A percentile compares a stretch with the other conserved stretches of the same genome.
Conservation (phyloP, 192 early-diverging fungal species). For the Diversispora epigaea region DNA sequence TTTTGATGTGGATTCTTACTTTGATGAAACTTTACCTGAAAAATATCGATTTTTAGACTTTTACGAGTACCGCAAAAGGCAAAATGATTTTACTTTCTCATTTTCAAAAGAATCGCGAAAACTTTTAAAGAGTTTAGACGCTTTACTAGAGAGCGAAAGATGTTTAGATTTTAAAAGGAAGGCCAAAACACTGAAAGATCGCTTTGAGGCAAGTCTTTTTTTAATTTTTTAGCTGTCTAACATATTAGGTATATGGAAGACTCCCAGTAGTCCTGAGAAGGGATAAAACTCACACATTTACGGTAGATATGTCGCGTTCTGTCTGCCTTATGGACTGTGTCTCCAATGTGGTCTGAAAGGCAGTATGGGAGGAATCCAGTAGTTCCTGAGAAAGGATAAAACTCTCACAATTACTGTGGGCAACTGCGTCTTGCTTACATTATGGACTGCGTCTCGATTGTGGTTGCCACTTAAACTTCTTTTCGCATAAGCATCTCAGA, state of each 20-base stretch:
- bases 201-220: conserved; percentile 9
- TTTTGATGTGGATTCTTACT: not conserved
- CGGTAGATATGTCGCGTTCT: conserved; percentile 21
- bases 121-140: conserved; percentile 10
- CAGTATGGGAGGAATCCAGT: conserved; percentile 27
- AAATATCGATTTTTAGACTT: conserved; percentile 27
- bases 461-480: not conserved
- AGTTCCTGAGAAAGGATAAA: conserved; percentile 28
- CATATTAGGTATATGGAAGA: conserved; percentile 11
- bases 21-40: conserved; percentile 26
- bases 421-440: conserved; percentile 6
- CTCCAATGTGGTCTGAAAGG: conserved; percentile 25
- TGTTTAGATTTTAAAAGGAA: conserved; percentile 1
- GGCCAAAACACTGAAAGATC: not conserved
- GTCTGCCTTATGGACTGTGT: conserved; percentile 15
- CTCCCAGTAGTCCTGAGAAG: conserved; percentile 26
- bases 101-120: conserved; percentile 12
- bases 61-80: conserved; percentile 20
- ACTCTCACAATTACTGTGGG: conserved; percentile 29
- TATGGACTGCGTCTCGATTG: conserved; percentile 27
- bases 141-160: not conserved
- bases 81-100: conserved; percentile 10
- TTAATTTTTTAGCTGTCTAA: not conserved
- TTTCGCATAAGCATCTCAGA: not conserved
- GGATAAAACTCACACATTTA: conserved; percentile 31